Conservation (phyloP, 1,139 yeast genomes). For the Sugiyamaella castrensis region DNA sequence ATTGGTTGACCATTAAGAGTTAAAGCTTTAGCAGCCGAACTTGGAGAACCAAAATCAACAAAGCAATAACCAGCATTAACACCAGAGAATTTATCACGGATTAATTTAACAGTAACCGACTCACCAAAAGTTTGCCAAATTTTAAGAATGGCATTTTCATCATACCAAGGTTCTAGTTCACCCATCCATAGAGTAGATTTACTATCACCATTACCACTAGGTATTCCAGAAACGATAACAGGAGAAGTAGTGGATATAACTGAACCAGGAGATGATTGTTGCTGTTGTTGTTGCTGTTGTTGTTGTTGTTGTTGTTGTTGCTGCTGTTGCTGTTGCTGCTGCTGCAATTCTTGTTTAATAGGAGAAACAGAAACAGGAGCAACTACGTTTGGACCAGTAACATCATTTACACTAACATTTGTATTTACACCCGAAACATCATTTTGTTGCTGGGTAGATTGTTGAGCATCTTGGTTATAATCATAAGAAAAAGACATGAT, state of each 20-base stretch:
- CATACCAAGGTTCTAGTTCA: slow-evolving; percentile 83
- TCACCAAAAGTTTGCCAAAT: slow-evolving; percentile 63
- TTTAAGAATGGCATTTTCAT: slow-evolving; percentile 61
- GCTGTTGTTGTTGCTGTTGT: neutral
- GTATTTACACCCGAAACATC: no score
- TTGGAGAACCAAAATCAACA: slow-evolving; percentile 68
- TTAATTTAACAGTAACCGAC: slow-evolving; percentile 55
- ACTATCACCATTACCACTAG: slow-evolving; percentile 2
- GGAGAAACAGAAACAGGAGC: no score
- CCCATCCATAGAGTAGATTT: slow-evolving; percentile 80
- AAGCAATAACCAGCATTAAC: slow-evolving; percentile 79
- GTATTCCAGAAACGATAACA: neutral
- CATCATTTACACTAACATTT: no score
- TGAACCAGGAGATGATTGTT: neutral
- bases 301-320: no score
- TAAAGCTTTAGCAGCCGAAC: slow-evolving; percentile 65
- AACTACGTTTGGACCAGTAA: no score
- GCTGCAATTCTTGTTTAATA: neutral
- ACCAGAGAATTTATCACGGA: slow-evolving; percentile 48
- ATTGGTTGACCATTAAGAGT: slow-evolving; percentile 65
- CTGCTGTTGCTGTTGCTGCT: neutral
- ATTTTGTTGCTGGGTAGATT: no score
- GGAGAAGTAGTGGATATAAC: slow-evolving; percentile 6
- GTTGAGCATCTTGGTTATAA: slow-evolving; percentile 9
- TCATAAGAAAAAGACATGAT: slow-evolving; percentile 12